Evolutionary conservation across 2,329 filamentous ascomycete species (phyloP).

Genomic region (Plectosphaerella cucumerina): DNA sequence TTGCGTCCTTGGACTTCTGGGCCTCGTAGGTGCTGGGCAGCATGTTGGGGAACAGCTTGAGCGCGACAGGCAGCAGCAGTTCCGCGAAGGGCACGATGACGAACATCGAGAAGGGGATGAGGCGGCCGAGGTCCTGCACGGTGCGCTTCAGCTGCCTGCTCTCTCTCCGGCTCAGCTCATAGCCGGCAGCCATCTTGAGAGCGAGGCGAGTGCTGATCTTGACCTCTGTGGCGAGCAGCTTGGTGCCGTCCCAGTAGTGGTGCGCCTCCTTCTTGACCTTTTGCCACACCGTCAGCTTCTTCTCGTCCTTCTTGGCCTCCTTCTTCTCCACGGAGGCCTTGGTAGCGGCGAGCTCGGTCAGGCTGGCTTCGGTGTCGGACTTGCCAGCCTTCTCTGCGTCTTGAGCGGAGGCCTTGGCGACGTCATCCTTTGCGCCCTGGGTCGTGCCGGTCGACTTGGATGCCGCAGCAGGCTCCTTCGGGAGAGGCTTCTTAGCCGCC

Average conservation of each 20-base stretch:
- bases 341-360: constrained; percentile 62
- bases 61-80: constrained; percentile 81
- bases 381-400: constrained; percentile 30
- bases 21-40: constrained; percentile 96
- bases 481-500: constrained; percentile 79
- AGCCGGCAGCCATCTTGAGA: constrained; percentile 95
- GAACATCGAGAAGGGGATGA: constrained; percentile 96
- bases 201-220: constrained; percentile 88
- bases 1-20: constrained; percentile 84
- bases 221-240: constrained; percentile 87
- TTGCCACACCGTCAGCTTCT: constrained; percentile 84
- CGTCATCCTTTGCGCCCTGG: constrained; percentile 24
- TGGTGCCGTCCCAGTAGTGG: constrained; percentile 99
- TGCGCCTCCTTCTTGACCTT: constrained; percentile 91
- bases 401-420: constrained; percentile 21
- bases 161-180: constrained; percentile 92
- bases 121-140: constrained; percentile 84
- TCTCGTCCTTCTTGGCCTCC: constrained; percentile 64
- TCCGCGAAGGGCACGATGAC: constrained; percentile 96
- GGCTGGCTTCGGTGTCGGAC: constrained; percentile 34
- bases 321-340: constrained; percentile 56
- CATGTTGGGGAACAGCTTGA: constrained; percentile 95
- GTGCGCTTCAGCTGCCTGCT: constrained; percentile 89
- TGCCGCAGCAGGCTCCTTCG: constrained; percentile 44
- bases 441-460: constrained; percentile 23